These are phyloP conservation scores for Aegilops bicornis DNA, from an alignment of 176 grass and related monocot species.

Conservation along the genomic window DNA sequence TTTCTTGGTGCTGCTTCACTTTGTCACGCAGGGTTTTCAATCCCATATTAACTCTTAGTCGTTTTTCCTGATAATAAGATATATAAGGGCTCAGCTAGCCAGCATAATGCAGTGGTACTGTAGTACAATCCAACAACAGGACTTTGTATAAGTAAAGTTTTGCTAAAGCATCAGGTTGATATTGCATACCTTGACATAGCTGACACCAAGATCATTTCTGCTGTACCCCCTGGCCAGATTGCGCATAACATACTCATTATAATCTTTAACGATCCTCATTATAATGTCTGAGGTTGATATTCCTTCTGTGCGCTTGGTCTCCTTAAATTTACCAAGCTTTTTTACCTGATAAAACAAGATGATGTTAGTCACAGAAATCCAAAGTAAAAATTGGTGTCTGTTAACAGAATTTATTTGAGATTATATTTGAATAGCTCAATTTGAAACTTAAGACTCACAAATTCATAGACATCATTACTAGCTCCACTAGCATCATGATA, in stretches of 20 bases:
- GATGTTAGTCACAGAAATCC: slow-evolving; percentile 12
- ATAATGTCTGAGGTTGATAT: slow-evolving; percentile 99
- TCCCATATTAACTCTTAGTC: slow-evolving; percentile 93
- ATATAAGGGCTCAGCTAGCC: not conserved
- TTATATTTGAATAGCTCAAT: slow-evolving; percentile 17
- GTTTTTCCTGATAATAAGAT: slow-evolving; percentile 70
- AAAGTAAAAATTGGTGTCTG: not conserved
- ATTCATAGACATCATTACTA: slow-evolving; percentile 89
- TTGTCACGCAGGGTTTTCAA: slow-evolving; percentile 82
- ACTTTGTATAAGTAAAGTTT: not conserved
- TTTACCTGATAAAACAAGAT: slow-evolving; percentile 62
- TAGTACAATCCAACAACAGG: slow-evolving; percentile 5
- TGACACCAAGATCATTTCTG: slow-evolving; percentile 95
- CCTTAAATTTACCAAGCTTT: slow-evolving; percentile 86
- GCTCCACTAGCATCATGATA: slow-evolving; percentile 98
- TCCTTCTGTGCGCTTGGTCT: slow-evolving; percentile 90
- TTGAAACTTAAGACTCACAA: slow-evolving; percentile 56
- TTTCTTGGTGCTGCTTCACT: slow-evolving; percentile 93
- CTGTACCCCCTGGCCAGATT: slow-evolving; percentile 95
- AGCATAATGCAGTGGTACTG: slow-evolving; percentile 10
- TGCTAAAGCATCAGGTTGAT: not conserved
- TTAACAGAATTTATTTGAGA: slow-evolving; percentile 4
- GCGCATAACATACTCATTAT: slow-evolving; percentile 96
- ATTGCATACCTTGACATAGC: slow-evolving; percentile 86
- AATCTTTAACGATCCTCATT: slow-evolving; percentile 98